Base-by-base conservation (phyloP, 2,329 filamentous ascomycete species). In the Coniochaeta hoffmannii region DNA sequence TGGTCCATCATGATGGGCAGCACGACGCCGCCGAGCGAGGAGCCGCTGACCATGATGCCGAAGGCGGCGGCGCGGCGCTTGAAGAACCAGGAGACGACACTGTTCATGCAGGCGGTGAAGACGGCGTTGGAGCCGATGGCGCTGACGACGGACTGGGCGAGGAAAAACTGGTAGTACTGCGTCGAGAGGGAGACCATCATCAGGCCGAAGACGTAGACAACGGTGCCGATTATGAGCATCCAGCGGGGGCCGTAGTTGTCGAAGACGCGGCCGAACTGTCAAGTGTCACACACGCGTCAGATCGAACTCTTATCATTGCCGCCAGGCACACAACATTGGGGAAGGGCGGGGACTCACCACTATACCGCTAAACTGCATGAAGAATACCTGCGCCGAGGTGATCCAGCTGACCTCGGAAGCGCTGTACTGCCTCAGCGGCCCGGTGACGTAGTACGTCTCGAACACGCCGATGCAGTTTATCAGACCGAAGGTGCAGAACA, bases 391-490 rank as follows among this genome's bases (percentile, higher is more conserved):
- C 50, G 81, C 62, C 6, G 78, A 78, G 6, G 78, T 73, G 61
- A 85, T 83, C 81, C 82, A 85, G 28, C 77, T 73, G 28, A 85
- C 69, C 3, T 74, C 75, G 49, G 76, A 78, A 11, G 76, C 66
- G 15, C 73, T 73, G 63, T 81, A 80, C 28, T 68, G 41, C 1
- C 63, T 61, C 19, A 85, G 67, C 32, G 76, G 74, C 15, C 75
- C 69, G 6, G 66, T 65, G 59, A 76, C 67, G 58, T 84, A 85
- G 65, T 83, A 81, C 51, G 74, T 68, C 61, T 83, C 77, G 64
- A 84, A 83, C 6, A 81, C 71, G n/a, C 81, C 81, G 49, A 72
- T 67, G 61, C 71, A 72, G 24, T 90, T 94, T 71, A 97, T 53
- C 19, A 53, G 31, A 1, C 50, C 50, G 14, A 53, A 53, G 2